phyloP scores from a whole-genome alignment of 2,329 filamentous ascomycete genomes.

The Geosmithia morbida region DNA sequence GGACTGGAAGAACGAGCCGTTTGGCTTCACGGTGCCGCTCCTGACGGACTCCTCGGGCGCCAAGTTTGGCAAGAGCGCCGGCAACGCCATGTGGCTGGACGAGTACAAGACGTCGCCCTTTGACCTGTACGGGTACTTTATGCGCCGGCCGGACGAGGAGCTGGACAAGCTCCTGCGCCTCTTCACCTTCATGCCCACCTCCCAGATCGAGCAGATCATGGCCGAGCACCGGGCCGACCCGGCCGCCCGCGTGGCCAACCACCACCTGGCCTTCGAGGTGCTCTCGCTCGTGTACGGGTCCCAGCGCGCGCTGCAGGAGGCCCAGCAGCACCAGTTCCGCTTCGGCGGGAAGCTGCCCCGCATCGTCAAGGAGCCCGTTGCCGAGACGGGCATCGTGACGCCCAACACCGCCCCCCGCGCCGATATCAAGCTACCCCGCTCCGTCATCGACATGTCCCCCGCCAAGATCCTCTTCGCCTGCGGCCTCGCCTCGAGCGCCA shows the following conservation, averaged over 20 bases:
- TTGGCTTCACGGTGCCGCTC: slow-evolving; percentile 83
- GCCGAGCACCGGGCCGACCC: slow-evolving; percentile 51
- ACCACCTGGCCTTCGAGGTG: slow-evolving; percentile 70
- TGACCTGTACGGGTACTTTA: slow-evolving; percentile 83
- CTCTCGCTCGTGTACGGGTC: slow-evolving; percentile 65
- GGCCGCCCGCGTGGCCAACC: slow-evolving; percentile 64
- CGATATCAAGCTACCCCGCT: slow-evolving; percentile 44
- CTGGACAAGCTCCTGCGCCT: slow-evolving; percentile 73
- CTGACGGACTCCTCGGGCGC: slow-evolving; percentile 72
- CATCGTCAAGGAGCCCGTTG: slow-evolving; percentile 13
- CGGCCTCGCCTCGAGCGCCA: slow-evolving; percentile 39
- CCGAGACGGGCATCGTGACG: slow-evolving; percentile 17
- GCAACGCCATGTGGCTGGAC: slow-evolving; percentile 91
- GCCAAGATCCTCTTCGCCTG: slow-evolving; percentile 43
- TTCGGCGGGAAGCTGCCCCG: slow-evolving; percentile 23
- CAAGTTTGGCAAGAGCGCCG: slow-evolving; percentile 91
- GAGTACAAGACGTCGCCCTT: slow-evolving; percentile 65
- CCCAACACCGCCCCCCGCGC: slow-evolving; percentile 32
- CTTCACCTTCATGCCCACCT: slow-evolving; percentile 73
- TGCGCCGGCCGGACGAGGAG: slow-evolving; percentile 67
- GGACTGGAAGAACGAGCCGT: slow-evolving; percentile 39
- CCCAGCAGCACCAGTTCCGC: slow-evolving; percentile 34
- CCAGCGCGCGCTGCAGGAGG: slow-evolving; percentile 47
- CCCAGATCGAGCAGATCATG: slow-evolving; percentile 55
- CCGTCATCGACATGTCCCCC: slow-evolving; percentile 41